These are phyloP conservation scores for Lactarius vividus DNA, from an alignment of 768 basidiomycete genomes.

Conservation along the genomic window DNA sequence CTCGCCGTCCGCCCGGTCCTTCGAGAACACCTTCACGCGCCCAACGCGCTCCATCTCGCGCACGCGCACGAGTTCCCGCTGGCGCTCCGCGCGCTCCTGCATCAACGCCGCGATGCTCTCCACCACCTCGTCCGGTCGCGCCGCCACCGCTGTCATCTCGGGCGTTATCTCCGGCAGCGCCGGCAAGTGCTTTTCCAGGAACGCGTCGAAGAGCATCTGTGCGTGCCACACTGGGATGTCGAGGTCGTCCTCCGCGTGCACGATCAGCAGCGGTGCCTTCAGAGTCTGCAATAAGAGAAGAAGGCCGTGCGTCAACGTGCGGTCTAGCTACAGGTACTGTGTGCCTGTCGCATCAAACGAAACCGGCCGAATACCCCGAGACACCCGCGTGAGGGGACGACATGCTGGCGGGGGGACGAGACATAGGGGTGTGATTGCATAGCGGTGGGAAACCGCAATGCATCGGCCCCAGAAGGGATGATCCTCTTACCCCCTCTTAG, in stretches of 20 bases:
- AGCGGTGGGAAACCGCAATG: background rate
- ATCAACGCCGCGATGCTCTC: slow-evolving; percentile 40
- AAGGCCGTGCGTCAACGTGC: background rate
- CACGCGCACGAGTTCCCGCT: slow-evolving; percentile 46
- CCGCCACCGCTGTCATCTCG: slow-evolving; percentile 30
- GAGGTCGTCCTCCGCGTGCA: slow-evolving; percentile 71
- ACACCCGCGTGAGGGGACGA: background rate
- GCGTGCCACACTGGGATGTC: slow-evolving; percentile 75
- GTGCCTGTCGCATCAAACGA: background rate
- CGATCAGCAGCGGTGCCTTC: slow-evolving; percentile 65
- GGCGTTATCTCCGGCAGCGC: slow-evolving; percentile 39
- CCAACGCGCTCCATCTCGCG: slow-evolving; percentile 49
- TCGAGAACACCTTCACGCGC: slow-evolving; percentile 50
- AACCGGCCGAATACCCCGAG: background rate
- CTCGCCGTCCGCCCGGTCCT: slow-evolving; percentile 38
- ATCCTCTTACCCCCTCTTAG: background rate
- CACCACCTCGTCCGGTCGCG: slow-evolving; percentile 43
- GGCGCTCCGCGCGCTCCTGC: slow-evolving; percentile 39
- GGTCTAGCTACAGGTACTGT: too few species aligned
- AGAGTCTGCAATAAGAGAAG: slow-evolving; percentile 46
- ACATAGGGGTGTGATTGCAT: too few species aligned
- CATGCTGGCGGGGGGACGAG: background rate
- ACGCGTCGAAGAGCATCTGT: slow-evolving; percentile 59
- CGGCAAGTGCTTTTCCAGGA: slow-evolving; percentile 58
- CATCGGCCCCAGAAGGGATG: background rate